These are phyloP conservation scores for Mangifera indica DNA, from an alignment of 345 rosid species.

Conservation along the genomic window DNA sequence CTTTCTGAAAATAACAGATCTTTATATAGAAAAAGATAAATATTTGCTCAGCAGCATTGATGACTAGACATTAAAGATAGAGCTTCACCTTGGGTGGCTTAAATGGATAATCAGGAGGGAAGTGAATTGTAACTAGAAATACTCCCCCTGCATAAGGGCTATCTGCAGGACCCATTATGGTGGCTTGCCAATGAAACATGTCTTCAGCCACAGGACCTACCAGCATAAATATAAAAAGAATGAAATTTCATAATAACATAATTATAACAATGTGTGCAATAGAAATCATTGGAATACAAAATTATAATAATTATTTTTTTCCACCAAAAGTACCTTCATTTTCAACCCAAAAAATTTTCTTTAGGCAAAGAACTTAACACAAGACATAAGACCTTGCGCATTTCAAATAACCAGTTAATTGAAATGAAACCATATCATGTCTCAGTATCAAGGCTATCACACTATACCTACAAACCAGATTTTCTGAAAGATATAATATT, in stretches of 20 bases:
- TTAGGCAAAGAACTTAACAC: not conserved
- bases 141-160: constrained; percentile 37
- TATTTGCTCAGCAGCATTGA: not conserved
- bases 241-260: not conserved
- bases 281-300: not conserved
- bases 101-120: constrained; percentile 34
- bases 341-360: not conserved
- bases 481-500: not conserved
- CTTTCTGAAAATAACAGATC: not conserved
- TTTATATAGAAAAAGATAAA: not conserved
- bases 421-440: not conserved
- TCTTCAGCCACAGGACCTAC: constrained; percentile 33
- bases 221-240: not conserved
- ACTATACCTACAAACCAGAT: not conserved
- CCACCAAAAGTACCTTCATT: not conserved
- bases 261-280: not conserved
- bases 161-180: constrained; percentile 32
- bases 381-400: not conserved
- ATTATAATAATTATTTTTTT: not conserved
- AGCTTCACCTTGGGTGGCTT: constrained; percentile 33
- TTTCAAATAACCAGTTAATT: not conserved
- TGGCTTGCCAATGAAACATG: constrained; percentile 36
- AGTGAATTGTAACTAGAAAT: constrained; percentile 32
- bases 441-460: no score
- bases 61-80: not conserved